phyloP scores from a whole-genome alignment of 1,284 basidiomycete species.

The Fomitopsis palustris region DNA sequence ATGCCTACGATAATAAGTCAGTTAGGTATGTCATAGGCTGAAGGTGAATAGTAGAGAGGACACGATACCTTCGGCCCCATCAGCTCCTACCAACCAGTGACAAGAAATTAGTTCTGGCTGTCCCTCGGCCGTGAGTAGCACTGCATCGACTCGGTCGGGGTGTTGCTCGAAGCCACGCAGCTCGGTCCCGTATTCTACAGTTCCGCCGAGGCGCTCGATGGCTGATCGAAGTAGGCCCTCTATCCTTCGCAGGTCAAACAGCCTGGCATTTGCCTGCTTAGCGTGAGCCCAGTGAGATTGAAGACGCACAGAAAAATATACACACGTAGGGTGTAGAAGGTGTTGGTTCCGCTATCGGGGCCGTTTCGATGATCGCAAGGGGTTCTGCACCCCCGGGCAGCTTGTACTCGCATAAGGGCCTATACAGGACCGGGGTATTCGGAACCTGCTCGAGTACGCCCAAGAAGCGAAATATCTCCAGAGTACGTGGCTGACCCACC shows the following conservation, averaged over 20 bases:
- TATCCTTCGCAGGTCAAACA: constrained; percentile 23
- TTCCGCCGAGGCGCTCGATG: constrained; percentile 17
- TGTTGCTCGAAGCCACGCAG: constrained; percentile 22
- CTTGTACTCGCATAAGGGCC: constrained; percentile 6
- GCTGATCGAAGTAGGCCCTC: constrained; percentile 26
- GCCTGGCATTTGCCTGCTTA: constrained; percentile 5
- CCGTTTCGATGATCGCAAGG: background rate
- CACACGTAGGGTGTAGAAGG: constrained; percentile 16
- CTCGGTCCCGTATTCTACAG: constrained; percentile 27
- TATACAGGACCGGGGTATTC: background rate
- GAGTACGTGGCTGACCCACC: constrained; percentile 9
- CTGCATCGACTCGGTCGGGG: constrained; percentile 16
- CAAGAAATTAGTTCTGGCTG: constrained; percentile 7
- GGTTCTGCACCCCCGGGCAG: constrained; percentile 7
- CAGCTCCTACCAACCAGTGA: constrained; percentile 29
- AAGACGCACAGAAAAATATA: background rate
- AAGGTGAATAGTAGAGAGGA: background rate
- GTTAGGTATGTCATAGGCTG: too few species aligned
- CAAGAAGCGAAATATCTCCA: constrained; percentile 11
- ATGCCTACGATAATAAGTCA: constrained; percentile 16
- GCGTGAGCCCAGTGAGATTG: too few species aligned
- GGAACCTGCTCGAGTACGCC: constrained; percentile 10
- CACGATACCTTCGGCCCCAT: constrained; percentile 30
- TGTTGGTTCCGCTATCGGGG: background rate
- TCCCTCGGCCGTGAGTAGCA: constrained; percentile 4